Evolutionary conservation across 805 yeast species (phyloP).

Genomic region (Candida montana): DNA sequence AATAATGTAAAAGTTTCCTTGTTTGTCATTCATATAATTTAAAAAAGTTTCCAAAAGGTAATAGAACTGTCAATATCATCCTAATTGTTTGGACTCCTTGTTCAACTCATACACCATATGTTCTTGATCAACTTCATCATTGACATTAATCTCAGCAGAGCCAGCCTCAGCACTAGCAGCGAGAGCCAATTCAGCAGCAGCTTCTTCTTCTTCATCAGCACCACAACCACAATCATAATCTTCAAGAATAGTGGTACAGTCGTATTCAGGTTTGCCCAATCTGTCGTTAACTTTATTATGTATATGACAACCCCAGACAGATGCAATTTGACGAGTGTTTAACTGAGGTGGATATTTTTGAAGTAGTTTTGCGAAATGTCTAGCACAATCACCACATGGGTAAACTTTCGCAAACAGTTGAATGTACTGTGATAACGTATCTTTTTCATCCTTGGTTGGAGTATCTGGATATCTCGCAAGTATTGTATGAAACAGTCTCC

Average conservation of each 20-base stretch:
- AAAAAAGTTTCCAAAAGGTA: too few relatives aligned
- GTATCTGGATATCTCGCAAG: slow-evolving; percentile 86
- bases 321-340: slow-evolving; percentile 69
- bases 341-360: slow-evolving; percentile 80
- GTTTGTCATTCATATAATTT: too few relatives aligned
- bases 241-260: slow-evolving; percentile 78
- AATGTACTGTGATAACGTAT: slow-evolving; percentile 59
- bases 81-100: slow-evolving; percentile 42
- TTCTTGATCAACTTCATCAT: slow-evolving; percentile 28
- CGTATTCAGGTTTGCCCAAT: slow-evolving; percentile 65
- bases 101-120: slow-evolving; percentile 45
- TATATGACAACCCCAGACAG: slow-evolving; percentile 92
- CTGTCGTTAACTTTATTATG: slow-evolving; percentile 83
- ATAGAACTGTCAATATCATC: too few relatives aligned
- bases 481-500: slow-evolving; percentile 89
- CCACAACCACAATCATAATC: slow-evolving; percentile 98
- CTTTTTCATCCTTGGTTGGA: slow-evolving; percentile 60
- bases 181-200: slow-evolving; percentile 15
- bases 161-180: slow-evolving; percentile 25
- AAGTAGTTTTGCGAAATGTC: slow-evolving; percentile 74
- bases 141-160: not conserved
- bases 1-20: slow-evolving; percentile 30
- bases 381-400: slow-evolving; percentile 96
- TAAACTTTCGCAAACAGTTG: slow-evolving; percentile 82
- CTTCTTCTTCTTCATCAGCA: slow-evolving; percentile 52